Conservation (phyloP, 768 basidiomycete genomes). For the Mycena amicta region DNA sequence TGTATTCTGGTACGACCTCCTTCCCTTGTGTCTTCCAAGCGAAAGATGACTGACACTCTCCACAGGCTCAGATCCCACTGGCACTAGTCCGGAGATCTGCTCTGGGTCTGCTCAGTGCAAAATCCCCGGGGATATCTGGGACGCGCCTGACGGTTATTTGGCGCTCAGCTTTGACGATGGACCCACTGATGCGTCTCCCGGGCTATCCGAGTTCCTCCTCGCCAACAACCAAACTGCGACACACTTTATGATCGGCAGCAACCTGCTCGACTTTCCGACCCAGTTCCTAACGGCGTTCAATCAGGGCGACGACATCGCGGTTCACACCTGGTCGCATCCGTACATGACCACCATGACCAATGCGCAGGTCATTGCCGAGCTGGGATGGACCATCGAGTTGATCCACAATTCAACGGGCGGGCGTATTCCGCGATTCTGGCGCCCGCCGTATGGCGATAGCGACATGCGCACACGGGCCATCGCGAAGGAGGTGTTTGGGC, state of each 20-base stretch:
- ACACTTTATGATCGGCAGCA: slow-evolving; percentile 74
- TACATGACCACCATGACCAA: slow-evolving; percentile 81
- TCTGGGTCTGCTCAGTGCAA: slow-evolving; percentile 75
- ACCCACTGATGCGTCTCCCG: slow-evolving; percentile 46
- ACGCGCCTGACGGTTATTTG: slow-evolving; percentile 71
- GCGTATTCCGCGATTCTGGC: slow-evolving; percentile 70
- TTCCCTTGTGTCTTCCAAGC: too few species aligned
- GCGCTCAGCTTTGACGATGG: slow-evolving; percentile 83
- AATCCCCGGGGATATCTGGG: slow-evolving; percentile 65
- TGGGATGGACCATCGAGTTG: slow-evolving; percentile 81
- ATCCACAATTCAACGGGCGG: slow-evolving; percentile 84
- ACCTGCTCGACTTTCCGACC: slow-evolving; percentile 9
- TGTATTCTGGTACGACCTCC: too few species aligned
- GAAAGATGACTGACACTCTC: neutral
- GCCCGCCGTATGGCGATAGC: slow-evolving; percentile 75
- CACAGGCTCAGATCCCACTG: slow-evolving; percentile 33
- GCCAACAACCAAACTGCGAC: slow-evolving; percentile 70
- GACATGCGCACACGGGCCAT: slow-evolving; percentile 86
- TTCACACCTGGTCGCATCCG: slow-evolving; percentile 74
- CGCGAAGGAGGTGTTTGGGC: slow-evolving; percentile 83
- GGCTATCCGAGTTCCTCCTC: slow-evolving; percentile 67
- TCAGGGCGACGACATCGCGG: slow-evolving; percentile 48
- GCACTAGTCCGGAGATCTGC: slow-evolving; percentile 67
- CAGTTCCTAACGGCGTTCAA: slow-evolving; percentile 37
- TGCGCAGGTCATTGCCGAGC: slow-evolving; percentile 64